These are phyloP conservation scores for Termitomyces titanicus DNA, from an alignment of 768 basidiomycete species.

Conservation along the genomic window DNA sequence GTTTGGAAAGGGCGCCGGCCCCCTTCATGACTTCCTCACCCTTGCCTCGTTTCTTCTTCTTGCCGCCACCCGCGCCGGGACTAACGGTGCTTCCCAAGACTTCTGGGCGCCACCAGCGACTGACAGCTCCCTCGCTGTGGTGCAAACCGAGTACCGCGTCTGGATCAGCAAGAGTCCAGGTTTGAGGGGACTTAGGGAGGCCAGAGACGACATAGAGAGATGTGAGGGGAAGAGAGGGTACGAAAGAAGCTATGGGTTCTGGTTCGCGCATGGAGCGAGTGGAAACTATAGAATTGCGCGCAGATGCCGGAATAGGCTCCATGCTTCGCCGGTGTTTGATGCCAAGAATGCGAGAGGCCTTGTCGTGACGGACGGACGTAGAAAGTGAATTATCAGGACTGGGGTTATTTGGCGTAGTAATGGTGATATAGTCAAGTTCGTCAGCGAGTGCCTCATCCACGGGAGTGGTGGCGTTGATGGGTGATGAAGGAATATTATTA, in stretches of 20 bases:
- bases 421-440: conserved; percentile 72
- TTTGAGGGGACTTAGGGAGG: conserved; percentile 83
- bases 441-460: conserved; percentile 54
- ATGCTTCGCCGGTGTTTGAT: conserved; percentile 73
- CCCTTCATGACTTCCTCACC: conserved; percentile 67
- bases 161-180: conserved; percentile 86
- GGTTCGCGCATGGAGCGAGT: conserved; percentile 61
- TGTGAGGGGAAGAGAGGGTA: conserved; percentile 71
- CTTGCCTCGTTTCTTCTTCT: conserved; percentile 68
- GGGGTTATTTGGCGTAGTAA: conserved; percentile 27
- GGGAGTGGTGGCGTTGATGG: conserved; percentile 23
- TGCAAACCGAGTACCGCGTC: conserved; percentile 79
- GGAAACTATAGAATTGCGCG: conserved; percentile 75
- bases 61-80: conserved; percentile 77
- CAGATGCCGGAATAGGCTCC: conserved; percentile 81
- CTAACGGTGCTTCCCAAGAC: conserved; percentile 86
- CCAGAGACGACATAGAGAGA: conserved; percentile 88
- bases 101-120: conserved; percentile 88
- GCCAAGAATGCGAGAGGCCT: conserved; percentile 76
- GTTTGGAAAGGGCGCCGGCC: conserved; percentile 77
- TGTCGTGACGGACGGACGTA: conserved; percentile 50
- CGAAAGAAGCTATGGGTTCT: conserved; percentile 56
- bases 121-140: conserved; percentile 82
- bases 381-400: conserved; percentile 31
- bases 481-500: conserved; percentile 21